phyloP scores from a whole-genome alignment of 2,329 filamentous ascomycete species.

The Penicillium sp. region DNA sequence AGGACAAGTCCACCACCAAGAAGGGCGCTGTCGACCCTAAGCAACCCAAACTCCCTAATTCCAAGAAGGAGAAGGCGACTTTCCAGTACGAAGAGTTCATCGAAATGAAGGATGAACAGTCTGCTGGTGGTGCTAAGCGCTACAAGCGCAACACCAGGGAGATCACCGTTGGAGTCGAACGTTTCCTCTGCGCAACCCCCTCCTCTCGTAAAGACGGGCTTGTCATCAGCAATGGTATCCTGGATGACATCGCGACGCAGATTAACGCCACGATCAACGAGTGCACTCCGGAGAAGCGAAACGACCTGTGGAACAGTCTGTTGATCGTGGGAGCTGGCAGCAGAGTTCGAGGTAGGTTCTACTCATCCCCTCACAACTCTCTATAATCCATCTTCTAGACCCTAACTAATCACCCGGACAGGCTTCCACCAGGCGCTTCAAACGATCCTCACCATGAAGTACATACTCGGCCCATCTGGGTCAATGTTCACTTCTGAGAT shows the following conservation, averaged over 20 bases:
- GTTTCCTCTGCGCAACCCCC: slow-evolving; percentile 63
- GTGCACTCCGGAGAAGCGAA: slow-evolving; percentile 81
- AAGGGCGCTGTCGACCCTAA: slow-evolving; percentile 56
- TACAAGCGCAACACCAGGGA: slow-evolving; percentile 58
- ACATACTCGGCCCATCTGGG: slow-evolving; percentile 88
- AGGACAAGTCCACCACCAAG: slow-evolving; percentile 61
- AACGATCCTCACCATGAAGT: slow-evolving; percentile 76
- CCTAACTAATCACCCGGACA: slow-evolving; percentile 36
- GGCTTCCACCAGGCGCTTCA: slow-evolving; percentile 91
- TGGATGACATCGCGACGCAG: slow-evolving; percentile 81
- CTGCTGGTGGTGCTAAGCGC: slow-evolving; percentile 53
- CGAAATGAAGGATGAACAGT: slow-evolving; percentile 58
- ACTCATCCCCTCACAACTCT: too few species aligned
- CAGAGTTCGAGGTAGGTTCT: slow-evolving; percentile 60
- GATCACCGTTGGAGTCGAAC: slow-evolving; percentile 65
- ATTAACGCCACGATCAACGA: slow-evolving; percentile 86
- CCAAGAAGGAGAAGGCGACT: slow-evolving; percentile 61
- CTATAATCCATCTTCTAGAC: neutral
- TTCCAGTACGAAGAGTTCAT: slow-evolving; percentile 66
- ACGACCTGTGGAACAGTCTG: slow-evolving; percentile 87
- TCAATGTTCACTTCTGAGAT: slow-evolving; percentile 98
- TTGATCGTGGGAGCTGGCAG: slow-evolving; percentile 90
- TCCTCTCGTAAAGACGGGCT: slow-evolving; percentile 34
- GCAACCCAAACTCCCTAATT: slow-evolving; percentile 60
- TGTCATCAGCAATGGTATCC: slow-evolving; percentile 61